These are phyloP conservation scores for Rhododendron kiyosumense DNA, from an alignment of 148 eudicot genomes.

Conservation along the genomic window DNA sequence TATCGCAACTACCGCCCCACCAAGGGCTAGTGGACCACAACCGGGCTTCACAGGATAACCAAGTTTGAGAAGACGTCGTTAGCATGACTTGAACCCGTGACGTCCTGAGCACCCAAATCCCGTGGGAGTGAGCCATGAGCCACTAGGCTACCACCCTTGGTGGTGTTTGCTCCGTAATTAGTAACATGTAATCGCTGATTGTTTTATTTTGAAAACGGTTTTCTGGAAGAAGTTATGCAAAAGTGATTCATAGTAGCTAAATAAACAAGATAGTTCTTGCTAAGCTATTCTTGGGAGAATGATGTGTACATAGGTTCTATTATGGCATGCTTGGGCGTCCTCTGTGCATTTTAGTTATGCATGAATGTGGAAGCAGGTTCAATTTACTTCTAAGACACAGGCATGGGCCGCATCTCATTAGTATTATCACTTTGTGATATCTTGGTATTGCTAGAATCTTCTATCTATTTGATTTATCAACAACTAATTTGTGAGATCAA, in stretches of 20 bases:
- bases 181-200: neutral
- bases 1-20: no score
- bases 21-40: no score
- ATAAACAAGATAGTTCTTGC: neutral
- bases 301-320: neutral
- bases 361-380: neutral
- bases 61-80: no score
- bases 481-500: neutral
- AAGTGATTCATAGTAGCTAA: neutral
- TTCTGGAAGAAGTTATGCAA: neutral
- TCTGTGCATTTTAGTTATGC: neutral
- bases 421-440: neutral
- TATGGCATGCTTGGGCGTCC: neutral
- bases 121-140: no score
- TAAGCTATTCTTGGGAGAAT: neutral
- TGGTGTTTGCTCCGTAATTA: neutral
- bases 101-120: no score
- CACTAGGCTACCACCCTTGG: no score
- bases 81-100: no score
- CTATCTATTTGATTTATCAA: neutral
- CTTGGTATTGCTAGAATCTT: neutral
- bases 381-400: neutral
- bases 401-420: neutral
- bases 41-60: no score
- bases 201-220: neutral